Evolutionary conservation across 768 basidiomycete species (phyloP), one percentile per base, ranked within the genome.

Genomic region (Ramaria rubella): DNA sequence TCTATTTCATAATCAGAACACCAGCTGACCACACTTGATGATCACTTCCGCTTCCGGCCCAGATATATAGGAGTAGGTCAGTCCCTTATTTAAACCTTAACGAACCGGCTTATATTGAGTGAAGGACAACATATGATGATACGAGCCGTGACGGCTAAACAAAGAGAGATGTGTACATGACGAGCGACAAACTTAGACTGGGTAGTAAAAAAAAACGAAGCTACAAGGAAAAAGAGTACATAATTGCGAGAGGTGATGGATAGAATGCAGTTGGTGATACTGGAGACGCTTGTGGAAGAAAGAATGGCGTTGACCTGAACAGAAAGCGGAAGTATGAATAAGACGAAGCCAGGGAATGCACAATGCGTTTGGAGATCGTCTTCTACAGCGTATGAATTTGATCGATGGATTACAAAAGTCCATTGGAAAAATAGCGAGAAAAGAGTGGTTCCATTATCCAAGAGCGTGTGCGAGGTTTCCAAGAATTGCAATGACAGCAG

Each of bases 161-260:
- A n/a, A n/a, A n/a, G n/a, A n/a, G n/a, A 60, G 4, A 15, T 58
- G 1, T 36, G 17, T 75, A 27, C 77, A 73, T 17, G 63, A 55
- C 46, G 71, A 69, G 12, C 67, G 67, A 36, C 60, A 58, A 29
- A 27, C 3, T 5, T n/a, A n/a, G n/a, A n/a, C n/a, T n/a, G n/a
- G n/a, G n/a, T n/a, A n/a, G n/a, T n/a, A n/a, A 38, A n/a, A 38
- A 26, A 48, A 48, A 48, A 48, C 46, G 15, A 48, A 48, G n/a
- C 46, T 15, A 48, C 46, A 48, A 48, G 5, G 46, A 38, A 48
- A n/a, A 24, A 24, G 26, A 6, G 45, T 48, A 48, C 45, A 48
- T 24, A 29, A 29, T 24, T 48, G 45, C 45, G 45, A 48, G 45
- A 5, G 45, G 26, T 24, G 21, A 29, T 21, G 19, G 45, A 48